These are phyloP conservation scores for Gymnopus androsaceus DNA, from an alignment of 1,284 basidiomycete species.

Conservation along the genomic window DNA sequence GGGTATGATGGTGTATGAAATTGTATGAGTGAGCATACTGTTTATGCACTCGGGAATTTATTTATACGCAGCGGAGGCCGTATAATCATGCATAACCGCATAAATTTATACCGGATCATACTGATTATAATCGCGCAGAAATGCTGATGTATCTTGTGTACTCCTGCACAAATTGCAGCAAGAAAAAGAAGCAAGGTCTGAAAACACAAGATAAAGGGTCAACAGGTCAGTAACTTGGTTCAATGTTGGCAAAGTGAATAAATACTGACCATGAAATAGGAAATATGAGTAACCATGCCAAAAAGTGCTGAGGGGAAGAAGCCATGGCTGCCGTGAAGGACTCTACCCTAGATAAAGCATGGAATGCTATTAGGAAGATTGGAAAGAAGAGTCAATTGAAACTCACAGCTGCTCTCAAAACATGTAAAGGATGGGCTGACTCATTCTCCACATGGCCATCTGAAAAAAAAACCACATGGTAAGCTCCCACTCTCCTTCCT, in stretches of 20 bases:
- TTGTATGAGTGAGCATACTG: not conserved
- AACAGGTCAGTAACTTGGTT: too few relatives aligned
- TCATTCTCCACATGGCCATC: not conserved
- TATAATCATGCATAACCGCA: not conserved
- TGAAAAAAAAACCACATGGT: not conserved
- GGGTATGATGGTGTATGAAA: not conserved
- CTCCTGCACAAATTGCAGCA: not conserved
- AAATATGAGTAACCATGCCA: not conserved
- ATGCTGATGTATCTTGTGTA: slow-evolving; percentile 6
- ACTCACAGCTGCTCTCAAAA: not conserved
- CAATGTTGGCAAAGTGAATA: too few relatives aligned
- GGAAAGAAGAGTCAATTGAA: not conserved
- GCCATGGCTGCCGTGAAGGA: not conserved
- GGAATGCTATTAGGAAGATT: not conserved
- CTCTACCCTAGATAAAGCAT: not conserved
- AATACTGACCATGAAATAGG: too few relatives aligned
- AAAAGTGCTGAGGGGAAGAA: not conserved
- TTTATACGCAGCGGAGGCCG: not conserved
- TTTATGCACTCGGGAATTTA: not conserved
- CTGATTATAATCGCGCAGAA: not conserved
- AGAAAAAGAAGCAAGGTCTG: not conserved
- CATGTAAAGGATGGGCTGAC: not conserved
- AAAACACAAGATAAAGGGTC: not conserved
- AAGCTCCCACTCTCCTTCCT: not conserved
- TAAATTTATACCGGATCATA: too few relatives aligned